phyloP scores from a whole-genome alignment of 768 basidiomycete species.

The Lentinula sp. region DNA sequence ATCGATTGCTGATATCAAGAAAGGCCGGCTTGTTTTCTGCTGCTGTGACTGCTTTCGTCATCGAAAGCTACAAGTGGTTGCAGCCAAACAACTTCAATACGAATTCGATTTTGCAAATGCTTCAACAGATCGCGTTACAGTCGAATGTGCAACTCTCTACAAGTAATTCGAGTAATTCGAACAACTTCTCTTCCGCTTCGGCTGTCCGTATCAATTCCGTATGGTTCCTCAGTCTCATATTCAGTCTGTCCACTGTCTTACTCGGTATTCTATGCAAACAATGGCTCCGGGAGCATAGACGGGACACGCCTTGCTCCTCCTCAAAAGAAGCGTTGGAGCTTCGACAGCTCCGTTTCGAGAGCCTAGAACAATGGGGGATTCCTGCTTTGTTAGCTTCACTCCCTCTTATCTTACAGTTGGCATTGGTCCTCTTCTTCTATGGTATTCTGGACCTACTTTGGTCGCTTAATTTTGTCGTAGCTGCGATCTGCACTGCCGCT shows the following conservation, averaged over 20 bases:
- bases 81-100: slow-evolving; percentile 1
- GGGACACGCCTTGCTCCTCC: slow-evolving; percentile 13
- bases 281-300: slow-evolving; percentile 19
- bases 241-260: slow-evolving; percentile 7
- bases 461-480: slow-evolving; percentile 16
- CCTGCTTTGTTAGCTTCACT: slow-evolving; percentile 20
- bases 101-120: not conserved
- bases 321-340: slow-evolving; percentile 15
- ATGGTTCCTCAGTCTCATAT: slow-evolving; percentile 10
- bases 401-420: slow-evolving; percentile 21
- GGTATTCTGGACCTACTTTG: slow-evolving; percentile 23
- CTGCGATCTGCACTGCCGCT: slow-evolving; percentile 13
- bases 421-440: slow-evolving; percentile 23
- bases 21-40: slow-evolving; percentile 19
- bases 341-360: slow-evolving; percentile 24
- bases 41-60: slow-evolving; percentile 16
- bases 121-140: not conserved
- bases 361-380: slow-evolving; percentile 23
- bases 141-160: not conserved
- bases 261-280: slow-evolving; percentile 9
- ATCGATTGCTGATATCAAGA: not conserved
- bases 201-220: slow-evolving; percentile 9
- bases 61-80: slow-evolving; percentile 13
- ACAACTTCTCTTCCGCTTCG: not conserved
- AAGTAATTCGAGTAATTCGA: not conserved